phyloP scores from a whole-genome alignment of 805 yeast genomes.

The Cyberlindnera nakhonratchasimensis region DNA sequence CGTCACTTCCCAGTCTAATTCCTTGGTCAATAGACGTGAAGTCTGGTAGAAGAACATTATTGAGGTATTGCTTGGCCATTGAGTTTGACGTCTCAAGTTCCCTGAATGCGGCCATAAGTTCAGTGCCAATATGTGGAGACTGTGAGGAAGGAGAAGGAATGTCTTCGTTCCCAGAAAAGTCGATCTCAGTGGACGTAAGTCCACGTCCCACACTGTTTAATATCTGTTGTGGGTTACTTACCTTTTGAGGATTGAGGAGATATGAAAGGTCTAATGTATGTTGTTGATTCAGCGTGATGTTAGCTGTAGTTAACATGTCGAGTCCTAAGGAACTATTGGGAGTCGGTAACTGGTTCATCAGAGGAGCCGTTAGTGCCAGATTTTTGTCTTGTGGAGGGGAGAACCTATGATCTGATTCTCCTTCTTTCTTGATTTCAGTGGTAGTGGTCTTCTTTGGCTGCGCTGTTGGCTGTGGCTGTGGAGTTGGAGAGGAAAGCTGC shows the following conservation, averaged over 20 bases:
- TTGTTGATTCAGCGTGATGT: background rate
- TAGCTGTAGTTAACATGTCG: background rate
- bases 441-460: too few relatives aligned
- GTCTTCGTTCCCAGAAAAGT: background rate
- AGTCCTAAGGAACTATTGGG: background rate
- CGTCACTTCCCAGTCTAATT: slow-evolving; percentile 1
- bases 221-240: background rate
- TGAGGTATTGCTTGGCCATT: slow-evolving; percentile 19
- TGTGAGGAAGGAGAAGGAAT: too few relatives aligned
- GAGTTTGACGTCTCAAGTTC: slow-evolving; percentile 17
- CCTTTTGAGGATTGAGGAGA: background rate
- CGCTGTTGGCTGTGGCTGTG: too few relatives aligned
- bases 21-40: slow-evolving; percentile 1
- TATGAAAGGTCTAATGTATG: background rate
- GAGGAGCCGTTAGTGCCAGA: background rate
- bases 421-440: too few relatives aligned
- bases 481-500: background rate
- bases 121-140: background rate
- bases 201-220: too few relatives aligned
- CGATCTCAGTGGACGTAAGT: background rate
- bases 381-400: background rate
- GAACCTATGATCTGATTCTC: too few relatives aligned
- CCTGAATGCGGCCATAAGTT: slow-evolving; percentile 14
- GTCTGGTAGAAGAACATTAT: slow-evolving; percentile 16
- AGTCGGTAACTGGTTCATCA: slow-evolving; percentile 2